phyloP scores from a whole-genome alignment of 495 filamentous ascomycete species.

The Penicillium riverlandense region DNA sequence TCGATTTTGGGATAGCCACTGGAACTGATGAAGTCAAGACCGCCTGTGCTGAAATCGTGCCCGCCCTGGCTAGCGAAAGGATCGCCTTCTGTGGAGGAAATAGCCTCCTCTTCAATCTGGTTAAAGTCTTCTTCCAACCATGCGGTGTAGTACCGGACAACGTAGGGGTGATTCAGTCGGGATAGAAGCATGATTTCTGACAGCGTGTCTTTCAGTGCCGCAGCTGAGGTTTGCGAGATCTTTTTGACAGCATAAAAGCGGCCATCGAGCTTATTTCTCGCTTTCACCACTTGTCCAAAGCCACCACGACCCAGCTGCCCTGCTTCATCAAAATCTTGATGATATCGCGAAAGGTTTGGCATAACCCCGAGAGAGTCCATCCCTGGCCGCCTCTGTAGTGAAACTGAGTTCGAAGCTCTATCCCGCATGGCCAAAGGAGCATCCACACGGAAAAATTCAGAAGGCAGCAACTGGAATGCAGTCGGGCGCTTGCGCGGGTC shows the following conservation, averaged over 20 bases:
- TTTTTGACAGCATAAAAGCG: conserved; percentile 96
- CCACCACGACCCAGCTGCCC: conserved; percentile 87
- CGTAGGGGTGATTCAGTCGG: conserved; percentile 87
- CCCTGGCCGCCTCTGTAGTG: conserved; percentile 33
- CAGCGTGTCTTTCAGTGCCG: conserved; percentile 75
- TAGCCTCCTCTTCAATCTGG: conserved; percentile 49
- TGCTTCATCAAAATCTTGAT: conserved; percentile 82
- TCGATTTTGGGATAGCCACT: conserved; percentile 74
- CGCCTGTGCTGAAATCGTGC: conserved; percentile 71
- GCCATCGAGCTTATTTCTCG: conserved; percentile 87
- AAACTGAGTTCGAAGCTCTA: conserved; percentile 31
- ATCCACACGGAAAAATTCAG: conserved; percentile 69
- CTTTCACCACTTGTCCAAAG: conserved; percentile 96
- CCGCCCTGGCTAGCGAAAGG: conserved; percentile 31
- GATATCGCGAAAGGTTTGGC: conserved; percentile 60
- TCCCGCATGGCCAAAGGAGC: conserved; percentile 37
- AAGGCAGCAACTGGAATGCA: conserved; percentile 83
- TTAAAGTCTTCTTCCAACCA: conserved; percentile 78
- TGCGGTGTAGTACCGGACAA: conserved; percentile 91
- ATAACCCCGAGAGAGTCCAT: conserved; percentile 38
- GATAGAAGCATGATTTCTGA: conserved; percentile 90
- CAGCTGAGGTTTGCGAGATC: conserved; percentile 73
- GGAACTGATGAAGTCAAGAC: conserved; percentile 89
- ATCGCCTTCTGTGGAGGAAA: conserved; percentile 49
- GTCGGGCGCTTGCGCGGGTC: conserved; percentile 79